Conservation (phyloP, 2,329 filamentous ascomycete genomes). For the Leptographium flavum region DNA sequence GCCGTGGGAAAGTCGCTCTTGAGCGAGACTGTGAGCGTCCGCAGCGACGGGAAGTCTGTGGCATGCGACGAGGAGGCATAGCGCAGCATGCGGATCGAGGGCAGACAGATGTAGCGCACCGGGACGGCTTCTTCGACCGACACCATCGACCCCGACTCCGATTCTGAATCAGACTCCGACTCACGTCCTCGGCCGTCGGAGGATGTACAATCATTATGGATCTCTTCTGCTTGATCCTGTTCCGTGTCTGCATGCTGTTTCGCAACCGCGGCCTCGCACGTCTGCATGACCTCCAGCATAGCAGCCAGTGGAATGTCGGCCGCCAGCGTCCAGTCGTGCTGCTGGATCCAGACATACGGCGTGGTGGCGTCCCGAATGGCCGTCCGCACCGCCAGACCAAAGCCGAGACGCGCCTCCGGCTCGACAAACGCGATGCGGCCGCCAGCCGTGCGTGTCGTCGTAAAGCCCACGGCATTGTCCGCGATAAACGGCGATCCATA, state of each 20-base stretch:
- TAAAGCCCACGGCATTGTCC: constrained; percentile 23
- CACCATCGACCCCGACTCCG: neutral
- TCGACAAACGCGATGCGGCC: constrained; percentile 33
- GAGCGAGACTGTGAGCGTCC: constrained; percentile 24
- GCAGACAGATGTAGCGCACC: constrained; percentile 38
- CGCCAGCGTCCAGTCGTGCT: constrained; percentile 40
- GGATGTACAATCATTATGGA: neutral
- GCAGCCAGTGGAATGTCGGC: constrained; percentile 27
- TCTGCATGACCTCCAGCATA: constrained; percentile 31
- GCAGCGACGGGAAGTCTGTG: constrained; percentile 24
- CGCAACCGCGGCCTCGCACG: constrained; percentile 11
- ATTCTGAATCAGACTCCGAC: neutral
- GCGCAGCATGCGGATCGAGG: constrained; percentile 34
- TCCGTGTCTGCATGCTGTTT: neutral
- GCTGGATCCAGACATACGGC: constrained; percentile 41
- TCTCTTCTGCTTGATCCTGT: neutral
- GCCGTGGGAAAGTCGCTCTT: constrained; percentile 23
- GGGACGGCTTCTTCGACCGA: neutral
- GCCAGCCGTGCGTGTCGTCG: constrained; percentile 20
- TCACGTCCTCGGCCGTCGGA: neutral
- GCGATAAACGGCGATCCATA: constrained; percentile 23
- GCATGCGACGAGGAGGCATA: constrained; percentile 36
- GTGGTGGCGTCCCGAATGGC: constrained; percentile 31
- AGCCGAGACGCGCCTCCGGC: constrained; percentile 30
- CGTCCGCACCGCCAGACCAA: constrained; percentile 37